Base-by-base conservation (phyloP, 2,329 filamentous ascomycete genomes). In the Fusarium sacchari region DNA sequence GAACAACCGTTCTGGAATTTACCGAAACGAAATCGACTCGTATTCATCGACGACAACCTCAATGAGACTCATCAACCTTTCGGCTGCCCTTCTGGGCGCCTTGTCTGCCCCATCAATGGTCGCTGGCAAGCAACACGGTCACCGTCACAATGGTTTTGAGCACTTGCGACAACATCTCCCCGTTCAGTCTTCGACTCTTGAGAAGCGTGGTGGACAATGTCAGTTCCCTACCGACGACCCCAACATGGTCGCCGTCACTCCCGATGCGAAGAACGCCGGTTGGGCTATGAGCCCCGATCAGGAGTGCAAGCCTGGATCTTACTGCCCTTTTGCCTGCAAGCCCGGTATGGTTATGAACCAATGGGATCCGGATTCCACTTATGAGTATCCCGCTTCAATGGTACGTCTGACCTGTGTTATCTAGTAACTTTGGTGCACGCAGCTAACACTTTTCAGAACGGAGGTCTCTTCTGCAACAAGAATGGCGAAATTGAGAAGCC, bases 201-300 rank as follows among this genome's bases (percentile, higher is more conserved):
- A 86, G 76, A 91, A 90, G 82, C 87, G 89, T 74, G 83, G 84
- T 40, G 79, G 76, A 83, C 82, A 85, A 64, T 95, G 93, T 82
- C 78, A 85, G 61, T 93, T 95, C 77, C 93, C 93, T 28, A 79
- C 76, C 17, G 84, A 85, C 39, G 86, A 92, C 78, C 86, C 88
- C 36, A 91, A 92, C 60, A 83, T 95, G 78, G 88, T 94, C 49
- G 81, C 89, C 20, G 87, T 96, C 59, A 93, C 92, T 15, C 92
- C 92, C 9, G 84, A 84, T 59, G 80, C 81, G 47, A 79, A 83
- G 80, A 96, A 96, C 83, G 91, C 86, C 56, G 93, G 93, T 69
- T 96, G 93, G 91, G 93, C 93, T 46, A 91, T 95, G 89, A 93
- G 91, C 77, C 93, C 93, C 8, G 91, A 95, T 80, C 88, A 93